A percentile compares a stretch with the other conserved stretches of the same genome.
phyloP scores from a whole-genome alignment of 805 yeast species.

The Pichia insulana region DNA sequence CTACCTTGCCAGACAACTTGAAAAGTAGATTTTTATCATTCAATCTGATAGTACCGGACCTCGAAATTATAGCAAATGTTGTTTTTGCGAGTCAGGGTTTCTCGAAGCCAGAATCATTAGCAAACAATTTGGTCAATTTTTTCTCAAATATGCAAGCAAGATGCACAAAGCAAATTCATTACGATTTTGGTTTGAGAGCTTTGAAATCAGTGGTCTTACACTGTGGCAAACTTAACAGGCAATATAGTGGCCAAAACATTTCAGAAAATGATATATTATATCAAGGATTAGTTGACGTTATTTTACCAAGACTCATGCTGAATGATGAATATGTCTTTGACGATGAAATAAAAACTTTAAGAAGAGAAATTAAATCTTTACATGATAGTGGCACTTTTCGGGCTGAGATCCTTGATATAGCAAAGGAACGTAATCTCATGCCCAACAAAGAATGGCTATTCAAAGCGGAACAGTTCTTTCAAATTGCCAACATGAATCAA shows the following conservation, averaged over 20 bases:
- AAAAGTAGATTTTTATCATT: conserved; percentile 70
- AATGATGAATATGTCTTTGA: conserved; percentile 40
- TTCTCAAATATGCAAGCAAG: conserved; percentile 35
- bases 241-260: conserved; percentile 24
- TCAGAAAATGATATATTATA: conserved; percentile 19
- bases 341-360: conserved; percentile 11
- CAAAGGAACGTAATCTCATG: conserved; percentile 26
- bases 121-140: conserved; percentile 45
- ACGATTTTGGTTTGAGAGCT: conserved; percentile 86
- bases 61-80: conserved; percentile 56
- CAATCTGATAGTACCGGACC: conserved; percentile 68
- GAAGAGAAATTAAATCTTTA: neutral
- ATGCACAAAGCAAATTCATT: conserved; percentile 56
- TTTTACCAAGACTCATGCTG: conserved; percentile 57
- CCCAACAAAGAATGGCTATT: conserved; percentile 36
- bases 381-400: conserved; percentile 15
- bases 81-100: conserved; percentile 72
- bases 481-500: conserved; percentile 54
- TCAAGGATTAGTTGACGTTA: conserved; percentile 45
- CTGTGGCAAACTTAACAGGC: conserved; percentile 40
- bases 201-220: conserved; percentile 56
- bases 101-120: conserved; percentile 32
- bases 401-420: conserved; percentile 20
- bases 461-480: conserved; percentile 53
- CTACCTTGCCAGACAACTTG: conserved; percentile 76